Evolutionary conservation across 129 eudicot species (phyloP).

Genomic region (Deinandra increscens): DNA sequence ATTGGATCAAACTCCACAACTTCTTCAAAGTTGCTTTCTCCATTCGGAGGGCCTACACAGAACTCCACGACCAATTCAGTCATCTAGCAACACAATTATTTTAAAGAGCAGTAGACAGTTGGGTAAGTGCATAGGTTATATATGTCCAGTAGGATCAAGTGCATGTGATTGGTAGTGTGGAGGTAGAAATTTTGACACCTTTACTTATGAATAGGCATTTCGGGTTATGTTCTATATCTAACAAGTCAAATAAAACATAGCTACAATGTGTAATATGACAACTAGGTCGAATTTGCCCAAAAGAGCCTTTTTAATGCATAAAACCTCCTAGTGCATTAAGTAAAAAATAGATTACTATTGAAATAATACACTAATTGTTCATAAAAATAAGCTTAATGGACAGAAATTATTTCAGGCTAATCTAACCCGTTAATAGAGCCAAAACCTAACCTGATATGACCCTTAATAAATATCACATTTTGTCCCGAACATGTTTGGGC

Average conservation of each 20-base stretch:
- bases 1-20: constrained; percentile 84
- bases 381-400: not conserved
- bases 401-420: not conserved
- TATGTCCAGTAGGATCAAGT: not conserved
- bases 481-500: not conserved
- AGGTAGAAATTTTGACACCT: not conserved
- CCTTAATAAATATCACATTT: not conserved
- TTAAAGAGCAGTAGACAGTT: not conserved
- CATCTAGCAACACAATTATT: not conserved
- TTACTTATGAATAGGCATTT: not conserved
- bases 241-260: not conserved
- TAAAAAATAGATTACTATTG: not conserved
- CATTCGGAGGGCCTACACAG: constrained; percentile 27
- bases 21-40: constrained; percentile 41
- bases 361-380: not conserved
- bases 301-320: not conserved
- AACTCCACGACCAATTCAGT: constrained; percentile 2
- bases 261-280: not conserved
- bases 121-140: not conserved
- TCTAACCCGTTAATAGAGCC: not conserved
- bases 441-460: not conserved
- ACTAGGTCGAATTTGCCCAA: not conserved
- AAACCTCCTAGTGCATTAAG: not conserved
- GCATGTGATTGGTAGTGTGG: not conserved
- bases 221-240: not conserved